Conservation (phyloP, 2,329 filamentous ascomycete species). For the Fusarium sacchari region DNA sequence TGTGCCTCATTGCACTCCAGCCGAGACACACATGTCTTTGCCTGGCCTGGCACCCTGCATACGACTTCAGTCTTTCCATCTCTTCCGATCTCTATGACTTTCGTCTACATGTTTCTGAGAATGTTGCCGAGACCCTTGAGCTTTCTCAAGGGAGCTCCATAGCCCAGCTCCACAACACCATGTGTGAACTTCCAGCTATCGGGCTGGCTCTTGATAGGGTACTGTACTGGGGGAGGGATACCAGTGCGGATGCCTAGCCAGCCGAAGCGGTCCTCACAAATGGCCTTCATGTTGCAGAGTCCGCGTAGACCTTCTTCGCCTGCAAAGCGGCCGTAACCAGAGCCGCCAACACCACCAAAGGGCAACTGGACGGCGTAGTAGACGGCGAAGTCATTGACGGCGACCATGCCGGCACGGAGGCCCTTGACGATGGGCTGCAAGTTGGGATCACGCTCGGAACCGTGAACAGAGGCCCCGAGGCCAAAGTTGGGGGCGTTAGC, state of each 20-base stretch:
- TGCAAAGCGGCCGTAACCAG: slow-evolving; percentile 92
- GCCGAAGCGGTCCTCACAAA: slow-evolving; percentile 79
- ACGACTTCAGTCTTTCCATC: background rate
- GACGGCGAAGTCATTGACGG: slow-evolving; percentile 93
- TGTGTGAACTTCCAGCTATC: slow-evolving; percentile 73
- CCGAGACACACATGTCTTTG: background rate
- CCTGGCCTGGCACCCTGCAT: background rate
- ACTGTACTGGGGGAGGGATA: slow-evolving; percentile 83
- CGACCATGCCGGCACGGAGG: slow-evolving; percentile 87
- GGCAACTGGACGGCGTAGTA: slow-evolving; percentile 95
- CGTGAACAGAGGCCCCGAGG: slow-evolving; percentile 90
- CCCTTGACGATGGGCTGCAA: slow-evolving; percentile 72
- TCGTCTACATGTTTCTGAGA: slow-evolving; percentile 53
- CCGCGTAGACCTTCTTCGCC: slow-evolving; percentile 87
- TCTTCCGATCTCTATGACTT: background rate
- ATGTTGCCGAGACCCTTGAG: slow-evolving; percentile 53
- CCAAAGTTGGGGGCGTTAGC: slow-evolving; percentile 88
- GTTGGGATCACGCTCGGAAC: slow-evolving; percentile 67
- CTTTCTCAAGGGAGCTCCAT: slow-evolving; percentile 57
- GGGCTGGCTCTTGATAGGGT: slow-evolving; percentile 76
- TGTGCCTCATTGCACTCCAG: background rate
- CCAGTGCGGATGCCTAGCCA: slow-evolving; percentile 74
- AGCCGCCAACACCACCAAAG: slow-evolving; percentile 90
- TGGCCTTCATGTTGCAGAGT: slow-evolving; percentile 86
- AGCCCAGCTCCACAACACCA: slow-evolving; percentile 70